A percentile compares a stretch with the other conserved stretches of the same genome.
These are phyloP conservation scores for Aspergillus piperis DNA, from an alignment of 2,329 filamentous ascomycete species.

Conservation along the genomic window DNA sequence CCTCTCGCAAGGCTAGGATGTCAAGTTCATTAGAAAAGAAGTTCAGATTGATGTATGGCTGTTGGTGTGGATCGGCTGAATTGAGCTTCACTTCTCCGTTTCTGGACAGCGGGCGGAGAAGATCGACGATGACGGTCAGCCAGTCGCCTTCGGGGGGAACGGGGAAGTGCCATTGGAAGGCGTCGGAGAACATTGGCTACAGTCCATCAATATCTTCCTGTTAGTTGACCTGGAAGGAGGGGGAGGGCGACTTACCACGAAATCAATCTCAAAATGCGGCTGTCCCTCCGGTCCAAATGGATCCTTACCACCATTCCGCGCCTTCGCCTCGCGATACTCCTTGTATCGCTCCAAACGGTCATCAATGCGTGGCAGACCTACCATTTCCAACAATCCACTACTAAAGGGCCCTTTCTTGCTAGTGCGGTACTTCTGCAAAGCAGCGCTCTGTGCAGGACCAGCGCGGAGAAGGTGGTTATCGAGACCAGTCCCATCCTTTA, in stretches of 20 bases:
- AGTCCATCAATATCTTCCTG: background rate
- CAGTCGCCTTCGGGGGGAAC: slow-evolving; percentile 2
- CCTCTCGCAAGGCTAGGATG: background rate
- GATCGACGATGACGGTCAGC: slow-evolving; percentile 3
- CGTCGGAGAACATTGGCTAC: slow-evolving; percentile 3
- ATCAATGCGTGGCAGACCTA: background rate
- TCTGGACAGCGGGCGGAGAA: background rate
- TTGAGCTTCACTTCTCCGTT: slow-evolving; percentile 8
- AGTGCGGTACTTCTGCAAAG: background rate
- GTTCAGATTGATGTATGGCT: slow-evolving; percentile 1
- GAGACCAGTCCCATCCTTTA: background rate
- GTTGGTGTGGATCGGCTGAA: background rate
- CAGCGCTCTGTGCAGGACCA: background rate
- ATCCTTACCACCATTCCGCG: background rate
- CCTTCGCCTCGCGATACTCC: slow-evolving; percentile 5
- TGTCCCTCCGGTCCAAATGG: slow-evolving; percentile 1
- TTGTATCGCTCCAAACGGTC: background rate
- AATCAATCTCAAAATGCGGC: slow-evolving; percentile 7
- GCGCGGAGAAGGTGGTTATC: slow-evolving; percentile 2
- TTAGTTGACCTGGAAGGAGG: too few species aligned
- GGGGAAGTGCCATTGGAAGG: slow-evolving; percentile 3
- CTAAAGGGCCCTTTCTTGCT: background rate
- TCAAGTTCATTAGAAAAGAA: slow-evolving; percentile 4
- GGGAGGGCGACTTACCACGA: background rate
- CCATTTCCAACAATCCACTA: background rate